Base-by-base conservation (phyloP, 345 rosid species). In the Anacardium occidentale region DNA sequence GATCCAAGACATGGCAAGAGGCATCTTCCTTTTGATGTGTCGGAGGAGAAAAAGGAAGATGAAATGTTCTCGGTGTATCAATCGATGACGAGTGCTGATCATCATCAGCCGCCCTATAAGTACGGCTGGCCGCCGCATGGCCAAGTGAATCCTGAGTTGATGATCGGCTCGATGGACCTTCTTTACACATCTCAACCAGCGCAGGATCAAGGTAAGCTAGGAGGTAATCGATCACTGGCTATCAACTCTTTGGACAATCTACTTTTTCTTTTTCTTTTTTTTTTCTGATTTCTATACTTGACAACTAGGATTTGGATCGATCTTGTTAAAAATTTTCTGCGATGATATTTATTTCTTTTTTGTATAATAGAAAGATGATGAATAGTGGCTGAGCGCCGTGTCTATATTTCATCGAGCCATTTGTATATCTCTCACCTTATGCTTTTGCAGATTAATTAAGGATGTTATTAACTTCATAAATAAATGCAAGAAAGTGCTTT, bases 1-100 rank as follows among this genome's bases (percentile, higher is more conserved):
- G 75, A 77, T 77, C 68, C 50, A 10, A 62, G 70, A 34, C 80
- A 72, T 72, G 80, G 80, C 17, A 77, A 72, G 80, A 62, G 73
- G 73, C 74, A 76, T 67, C 70, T 72, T 72, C 73, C 76, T 67
- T 53, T 21, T 68, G 80, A 71, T 76, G 51, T 21, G 66, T 71
- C 79, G 21, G 66, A 71, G 21, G 68, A 66, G 63, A 57, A 64
- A 55, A 72, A 62, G 64, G 73, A 68, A 55, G 73, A 72, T 26
- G 60, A 67, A 22, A 21, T 50, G 8, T 22, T 50, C 42, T 48
- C 61, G 37, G 12, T 60, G 11, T 37, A 70, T 26, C 51, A 51
- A 58, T 59, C 55, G 1, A 63, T 25, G 18, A 50, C 42, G 20
- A 64, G 14, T 24, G 22, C 22, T 64, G 5, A 45, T 64, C 37